Evolutionary conservation across 208 protist genomes (phyloP).

Genomic region (Crithidia bombi): DNA sequence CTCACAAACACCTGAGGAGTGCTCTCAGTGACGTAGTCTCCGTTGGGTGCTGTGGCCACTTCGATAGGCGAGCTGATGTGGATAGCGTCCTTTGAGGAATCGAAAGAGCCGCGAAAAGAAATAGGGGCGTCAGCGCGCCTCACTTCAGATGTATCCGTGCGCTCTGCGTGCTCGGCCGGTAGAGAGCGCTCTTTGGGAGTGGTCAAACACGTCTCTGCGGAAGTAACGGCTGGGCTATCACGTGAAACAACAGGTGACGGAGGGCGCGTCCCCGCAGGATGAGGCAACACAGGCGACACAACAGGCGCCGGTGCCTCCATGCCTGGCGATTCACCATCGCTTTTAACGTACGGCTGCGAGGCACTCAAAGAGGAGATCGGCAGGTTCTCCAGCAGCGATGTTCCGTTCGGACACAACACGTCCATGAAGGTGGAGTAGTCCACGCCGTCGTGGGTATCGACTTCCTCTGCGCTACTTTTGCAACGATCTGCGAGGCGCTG

Average conservation of each 20-base stretch:
- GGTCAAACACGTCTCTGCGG: too few species aligned
- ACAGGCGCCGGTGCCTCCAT: too few species aligned
- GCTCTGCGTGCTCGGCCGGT: background rate
- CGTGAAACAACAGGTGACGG: too few species aligned
- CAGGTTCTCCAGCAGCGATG: conserved; percentile 20
- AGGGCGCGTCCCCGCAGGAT: too few species aligned
- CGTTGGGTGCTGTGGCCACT: background rate
- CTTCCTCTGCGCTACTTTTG: background rate
- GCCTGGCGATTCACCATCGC: too few species aligned
- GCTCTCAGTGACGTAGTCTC: background rate
- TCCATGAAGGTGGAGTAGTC: conserved; percentile 25
- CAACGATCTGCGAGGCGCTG: background rate
- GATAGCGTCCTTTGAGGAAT: background rate
- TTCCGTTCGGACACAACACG: conserved; percentile 23
- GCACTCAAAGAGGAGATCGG: background rate
- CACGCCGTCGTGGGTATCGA: background rate
- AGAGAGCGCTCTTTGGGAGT: too few species aligned
- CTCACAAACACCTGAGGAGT: conserved; percentile 5
- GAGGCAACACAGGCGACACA: too few species aligned
- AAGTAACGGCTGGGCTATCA: too few species aligned
- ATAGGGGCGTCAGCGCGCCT: conserved; percentile 4
- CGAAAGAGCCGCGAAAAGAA: background rate
- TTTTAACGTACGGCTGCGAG: background rate
- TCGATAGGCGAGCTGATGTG: background rate
- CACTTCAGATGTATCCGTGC: background rate